These are phyloP conservation scores for Suillus occidentalis DNA, from an alignment of 768 basidiomycete genomes.

Conservation along the genomic window DNA sequence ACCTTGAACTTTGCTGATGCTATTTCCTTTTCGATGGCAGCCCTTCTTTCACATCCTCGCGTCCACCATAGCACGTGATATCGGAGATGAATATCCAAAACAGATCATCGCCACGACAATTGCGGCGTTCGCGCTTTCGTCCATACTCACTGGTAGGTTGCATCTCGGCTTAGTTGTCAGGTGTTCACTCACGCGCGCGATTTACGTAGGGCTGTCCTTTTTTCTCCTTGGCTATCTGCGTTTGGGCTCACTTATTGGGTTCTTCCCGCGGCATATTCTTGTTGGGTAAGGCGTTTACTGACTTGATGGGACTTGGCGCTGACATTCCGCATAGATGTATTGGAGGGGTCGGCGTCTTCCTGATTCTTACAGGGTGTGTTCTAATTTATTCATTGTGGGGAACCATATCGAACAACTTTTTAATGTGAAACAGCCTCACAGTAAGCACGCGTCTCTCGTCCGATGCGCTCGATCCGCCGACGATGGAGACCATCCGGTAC, in stretches of 20 bases:
- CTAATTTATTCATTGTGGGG: not conserved
- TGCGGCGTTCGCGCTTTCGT: constrained; percentile 83
- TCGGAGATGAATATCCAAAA: constrained; percentile 66
- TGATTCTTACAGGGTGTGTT: constrained; percentile 84
- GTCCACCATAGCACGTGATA: constrained; percentile 64
- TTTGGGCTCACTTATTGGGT: constrained; percentile 85
- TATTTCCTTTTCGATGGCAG: constrained; percentile 35
- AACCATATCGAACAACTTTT: not conserved
- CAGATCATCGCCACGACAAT: constrained; percentile 92
- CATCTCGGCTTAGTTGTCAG: constrained; percentile 1
- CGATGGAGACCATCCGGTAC: constrained; percentile 60
- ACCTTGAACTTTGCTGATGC: not conserved
- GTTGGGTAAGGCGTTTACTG: constrained; percentile 64
- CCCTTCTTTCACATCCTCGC: constrained; percentile 97
- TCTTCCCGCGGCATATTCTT: constrained; percentile 95
- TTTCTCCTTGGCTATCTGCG: constrained; percentile 83
- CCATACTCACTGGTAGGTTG: constrained; percentile 75
- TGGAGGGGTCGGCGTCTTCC: constrained; percentile 93
- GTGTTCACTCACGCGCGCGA: constrained; percentile 1
- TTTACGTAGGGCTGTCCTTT: constrained; percentile 54
- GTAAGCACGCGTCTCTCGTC: constrained; percentile 83
- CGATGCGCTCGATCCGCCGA: constrained; percentile 65
- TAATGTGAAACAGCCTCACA: constrained; percentile 54
- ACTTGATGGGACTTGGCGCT: not conserved
- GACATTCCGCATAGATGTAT: constrained; percentile 56